These are phyloP conservation scores for Camelina laxa DNA, from an alignment of 345 rosid genomes.

Conservation along the genomic window DNA sequence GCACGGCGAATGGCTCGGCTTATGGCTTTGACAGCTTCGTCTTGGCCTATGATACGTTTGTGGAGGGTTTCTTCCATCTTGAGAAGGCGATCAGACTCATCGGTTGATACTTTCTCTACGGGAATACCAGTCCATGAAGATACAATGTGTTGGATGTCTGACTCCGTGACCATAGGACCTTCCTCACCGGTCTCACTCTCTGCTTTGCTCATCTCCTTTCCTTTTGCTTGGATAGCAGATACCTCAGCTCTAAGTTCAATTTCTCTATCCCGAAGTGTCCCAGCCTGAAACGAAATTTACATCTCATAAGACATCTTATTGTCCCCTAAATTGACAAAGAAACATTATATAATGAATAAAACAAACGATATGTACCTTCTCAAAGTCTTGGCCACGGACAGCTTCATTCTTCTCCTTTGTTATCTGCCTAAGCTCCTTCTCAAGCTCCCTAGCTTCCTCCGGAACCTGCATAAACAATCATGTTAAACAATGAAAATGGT, in stretches of 20 bases:
- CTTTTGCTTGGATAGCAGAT: slow-evolving; percentile 79
- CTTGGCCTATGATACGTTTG: slow-evolving; percentile 91
- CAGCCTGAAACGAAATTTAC: slow-evolving; percentile 64
- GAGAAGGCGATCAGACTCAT: slow-evolving; percentile 90
- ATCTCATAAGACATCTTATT: slow-evolving; percentile 12
- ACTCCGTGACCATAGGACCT: slow-evolving; percentile 81
- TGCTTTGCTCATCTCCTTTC: slow-evolving; percentile 96
- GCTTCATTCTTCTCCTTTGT: slow-evolving; percentile 97
- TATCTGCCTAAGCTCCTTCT: slow-evolving; percentile 92
- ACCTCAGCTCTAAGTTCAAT: slow-evolving; percentile 94
- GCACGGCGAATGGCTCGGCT: slow-evolving; percentile 68
- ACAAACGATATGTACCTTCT: slow-evolving; percentile 61
- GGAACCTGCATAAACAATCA: slow-evolving; percentile 65
- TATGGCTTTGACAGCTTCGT: slow-evolving; percentile 87
- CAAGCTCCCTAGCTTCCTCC: slow-evolving; percentile 96
- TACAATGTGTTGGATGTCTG: slow-evolving; percentile 91
- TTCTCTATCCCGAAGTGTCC: slow-evolving; percentile 89
- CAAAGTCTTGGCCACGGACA: slow-evolving; percentile 92
- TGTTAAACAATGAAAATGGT: slow-evolving; percentile 22
- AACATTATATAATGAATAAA: slow-evolving; percentile 1
- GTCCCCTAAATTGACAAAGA: not conserved
- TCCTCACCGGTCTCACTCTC: slow-evolving; percentile 88
- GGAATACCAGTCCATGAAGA: slow-evolving; percentile 98
- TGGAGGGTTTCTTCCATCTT: slow-evolving; percentile 97
- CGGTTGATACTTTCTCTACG: slow-evolving; percentile 88